Evolutionary conservation across 2,329 filamentous ascomycete genomes (phyloP), one percentile per base, ranked within the genome.

Genomic region (Diaporthe ampelina): DNA sequence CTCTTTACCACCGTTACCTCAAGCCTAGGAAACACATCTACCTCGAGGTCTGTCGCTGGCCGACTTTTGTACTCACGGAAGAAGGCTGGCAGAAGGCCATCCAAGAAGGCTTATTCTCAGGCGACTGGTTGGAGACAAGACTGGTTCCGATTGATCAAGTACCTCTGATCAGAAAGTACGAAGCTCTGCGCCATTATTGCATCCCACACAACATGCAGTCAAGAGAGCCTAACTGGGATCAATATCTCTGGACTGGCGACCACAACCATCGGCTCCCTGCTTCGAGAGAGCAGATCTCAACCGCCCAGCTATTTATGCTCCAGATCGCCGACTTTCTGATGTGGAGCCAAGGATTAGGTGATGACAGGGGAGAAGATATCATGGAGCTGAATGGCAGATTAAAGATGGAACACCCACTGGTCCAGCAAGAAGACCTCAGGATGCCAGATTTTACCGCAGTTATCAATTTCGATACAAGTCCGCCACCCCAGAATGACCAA

Each of bases 401-500:
- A 21, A 59, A 35, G 35, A 59, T 4, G 19, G 10, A 24, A 2
- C 57, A 59, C 21, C 57, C 32, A 59, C 21, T 59, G 1, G 57
- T 59, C 32, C 57, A 24, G 57, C 32, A 59, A 24, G 13, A 26
- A 13, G 35, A 10, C 7, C 24, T 59, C 57, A 43, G n/a, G 10
- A 19, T 59, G n/a, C 57, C 35, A 10, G 7, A 26, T 13, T 59
- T 26, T 19, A 59, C 35, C 3, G 10, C 35, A 59, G 35, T 59
- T 11, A 5, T 59, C 1, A 0, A 0, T 3, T 59, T 59, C n/a
- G 0, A 0, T 19, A 7, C 57, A n/a, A 13, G 0, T 1, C 24
- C 11, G 9, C 11, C 21, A 5, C 5, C 11, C 37, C 0, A 6
- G 10, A 9, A 7, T 24, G 35, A 58, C 10, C 0, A 1, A 13